These are phyloP conservation scores for Plectosphaerella sp. DNA, from an alignment of 2,329 filamentous ascomycete genomes.

Conservation along the genomic window DNA sequence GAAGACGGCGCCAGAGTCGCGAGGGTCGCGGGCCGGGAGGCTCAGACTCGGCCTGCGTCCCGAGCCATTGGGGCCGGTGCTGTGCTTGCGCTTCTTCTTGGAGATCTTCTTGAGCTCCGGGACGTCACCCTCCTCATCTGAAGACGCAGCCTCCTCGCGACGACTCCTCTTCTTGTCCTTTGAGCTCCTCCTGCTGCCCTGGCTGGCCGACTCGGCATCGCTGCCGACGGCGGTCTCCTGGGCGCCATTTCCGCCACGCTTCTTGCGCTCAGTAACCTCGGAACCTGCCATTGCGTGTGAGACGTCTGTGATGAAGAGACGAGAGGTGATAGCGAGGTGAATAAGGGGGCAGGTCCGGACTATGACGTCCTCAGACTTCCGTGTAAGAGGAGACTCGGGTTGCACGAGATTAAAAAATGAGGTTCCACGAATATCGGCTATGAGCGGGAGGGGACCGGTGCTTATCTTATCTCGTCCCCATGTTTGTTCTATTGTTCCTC, in stretches of 20 bases:
- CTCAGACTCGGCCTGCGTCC: conserved; percentile 50
- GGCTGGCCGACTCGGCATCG: conserved; percentile 11
- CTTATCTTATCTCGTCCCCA: conserved; percentile 5
- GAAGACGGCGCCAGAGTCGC: conserved; percentile 37
- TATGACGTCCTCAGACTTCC: not conserved
- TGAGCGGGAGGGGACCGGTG: conserved; percentile 1
- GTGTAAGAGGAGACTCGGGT: not conserved
- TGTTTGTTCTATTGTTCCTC: too few relatives aligned
- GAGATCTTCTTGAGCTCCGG: conserved; percentile 2
- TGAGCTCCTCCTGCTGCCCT: conserved; percentile 9
- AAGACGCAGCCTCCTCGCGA: not conserved
- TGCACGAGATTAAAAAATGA: conserved; percentile 8
- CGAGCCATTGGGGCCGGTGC: not conserved
- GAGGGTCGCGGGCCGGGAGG: conserved; percentile 58
- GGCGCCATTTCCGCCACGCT: conserved; percentile 24
- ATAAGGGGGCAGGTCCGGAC: not conserved
- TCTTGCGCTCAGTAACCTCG: conserved; percentile 21
- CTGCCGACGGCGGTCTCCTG: conserved; percentile 3
- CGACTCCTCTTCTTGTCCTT: conserved; percentile 15
- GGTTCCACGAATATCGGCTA: not conserved
- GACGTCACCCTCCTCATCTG: not conserved
- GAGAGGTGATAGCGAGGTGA: conserved; percentile 3
- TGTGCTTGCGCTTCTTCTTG: conserved; percentile 15
- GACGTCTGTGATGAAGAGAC: not conserved
- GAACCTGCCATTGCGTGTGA: conserved; percentile 21